A percentile compares a stretch with the other conserved stretches of the same genome.
phyloP scores from a whole-genome alignment of 176 grass and related monocot species.

The Paspalum vaginatum region DNA sequence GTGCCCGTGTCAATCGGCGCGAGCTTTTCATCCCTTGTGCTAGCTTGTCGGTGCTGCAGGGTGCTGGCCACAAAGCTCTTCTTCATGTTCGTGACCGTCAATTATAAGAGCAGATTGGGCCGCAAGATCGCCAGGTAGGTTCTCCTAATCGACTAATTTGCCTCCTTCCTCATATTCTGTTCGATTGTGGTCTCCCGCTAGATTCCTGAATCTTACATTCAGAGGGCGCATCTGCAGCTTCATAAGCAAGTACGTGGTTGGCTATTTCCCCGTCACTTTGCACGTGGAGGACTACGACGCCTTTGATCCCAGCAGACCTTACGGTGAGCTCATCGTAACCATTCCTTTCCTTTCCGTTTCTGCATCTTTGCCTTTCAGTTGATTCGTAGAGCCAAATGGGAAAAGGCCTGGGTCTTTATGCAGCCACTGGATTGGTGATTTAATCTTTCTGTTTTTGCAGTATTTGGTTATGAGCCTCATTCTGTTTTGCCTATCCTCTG shows the following conservation, averaged over 20 bases:
- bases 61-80: slow-evolving; percentile 76
- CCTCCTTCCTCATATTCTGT: background rate
- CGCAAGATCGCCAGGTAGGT: slow-evolving; percentile 62
- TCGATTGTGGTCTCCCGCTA: background rate
- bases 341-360: background rate
- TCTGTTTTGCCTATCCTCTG: slow-evolving; percentile 81
- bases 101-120: slow-evolving; percentile 58
- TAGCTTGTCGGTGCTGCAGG: slow-evolving; percentile 43
- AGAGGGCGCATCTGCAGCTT: slow-evolving; percentile 51
- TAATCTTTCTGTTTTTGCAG: slow-evolving; percentile 41
- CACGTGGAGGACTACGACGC: slow-evolving; percentile 78
- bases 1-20: background rate
- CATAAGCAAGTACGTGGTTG: slow-evolving; percentile 74
- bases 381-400: background rate
- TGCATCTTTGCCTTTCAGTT: background rate
- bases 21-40: background rate
- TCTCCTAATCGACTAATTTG: background rate
- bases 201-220: slow-evolving; percentile 39
- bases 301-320: slow-evolving; percentile 70
- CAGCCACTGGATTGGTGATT: background rate
- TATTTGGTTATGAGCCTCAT: slow-evolving; percentile 92
- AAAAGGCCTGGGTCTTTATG: background rate
- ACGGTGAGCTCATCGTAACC: slow-evolving; percentile 59
- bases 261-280: slow-evolving; percentile 84
- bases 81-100: slow-evolving; percentile 72